Base-by-base conservation (phyloP, 768 basidiomycete species). In the Pulveroboletus frians region DNA sequence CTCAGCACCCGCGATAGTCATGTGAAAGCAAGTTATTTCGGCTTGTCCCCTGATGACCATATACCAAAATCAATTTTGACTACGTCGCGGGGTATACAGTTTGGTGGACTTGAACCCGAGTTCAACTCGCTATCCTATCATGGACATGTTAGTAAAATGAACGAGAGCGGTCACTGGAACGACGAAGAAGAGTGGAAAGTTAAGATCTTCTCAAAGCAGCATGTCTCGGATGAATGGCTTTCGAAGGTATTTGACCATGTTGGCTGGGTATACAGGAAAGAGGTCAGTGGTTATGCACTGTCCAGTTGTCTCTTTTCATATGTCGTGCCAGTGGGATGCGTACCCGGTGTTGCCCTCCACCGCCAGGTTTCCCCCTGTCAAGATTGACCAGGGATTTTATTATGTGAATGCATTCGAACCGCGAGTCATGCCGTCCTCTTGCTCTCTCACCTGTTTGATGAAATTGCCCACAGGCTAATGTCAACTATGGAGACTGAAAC, bases 401-500 rank as follows among this genome's bases (percentile, higher is more conserved):
- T 97, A 97, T 59, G 84, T 92, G 39, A 95, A 93, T 56, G 81
- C 88, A 1, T 88, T 96, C 54, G 95, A 98, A 71, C 84, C 91
- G 81, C 88, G 70, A 60, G 84, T 79, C 11, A 39, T 13, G 46
- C 42, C 46, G 2, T 10, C n/a, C 15, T 44, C 39, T 36, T 23
- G 35, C 39, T 15, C 30, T 26, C 49, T 51, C 23, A 17, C n/a
- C 15, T 36, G 18, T 39, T 34, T 51, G 39, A 47, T 42, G 43
- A 34, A 23, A 23, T 41, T 10, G 5, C 21, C 15, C 15, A 9
- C 51, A 88, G 88, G 29, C 80, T 91, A 58, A 86, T 93, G 39
- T 88, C 84, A 13, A 92, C 91, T 6, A 96, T 97, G 94, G 94
- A 97, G 67, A 94, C 92, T 0, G 84, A 93, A 68, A 92, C 89